A percentile compares a stretch with the other conserved stretches of the same genome.
These are phyloP conservation scores for Aspergillus pseudoglaucus DNA, from an alignment of 2,329 filamentous ascomycete genomes.

Conservation along the genomic window DNA sequence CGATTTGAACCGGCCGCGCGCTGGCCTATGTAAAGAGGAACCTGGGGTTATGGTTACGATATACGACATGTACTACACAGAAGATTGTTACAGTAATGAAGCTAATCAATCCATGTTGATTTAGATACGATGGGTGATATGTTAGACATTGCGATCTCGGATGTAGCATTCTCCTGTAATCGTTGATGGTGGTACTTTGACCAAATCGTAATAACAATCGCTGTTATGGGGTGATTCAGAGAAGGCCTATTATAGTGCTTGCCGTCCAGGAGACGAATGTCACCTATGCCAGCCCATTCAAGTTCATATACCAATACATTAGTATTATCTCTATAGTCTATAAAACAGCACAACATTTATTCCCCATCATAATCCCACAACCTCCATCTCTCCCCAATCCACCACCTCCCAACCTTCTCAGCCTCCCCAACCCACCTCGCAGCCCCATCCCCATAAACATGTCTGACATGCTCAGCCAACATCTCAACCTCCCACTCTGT, in stretches of 20 bases:
- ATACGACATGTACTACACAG: background rate
- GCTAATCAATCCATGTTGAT: background rate
- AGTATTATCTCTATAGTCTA: too few species aligned
- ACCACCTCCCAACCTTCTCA: conserved; percentile 33
- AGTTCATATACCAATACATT: too few species aligned
- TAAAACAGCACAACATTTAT: too few species aligned
- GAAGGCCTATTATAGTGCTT: background rate
- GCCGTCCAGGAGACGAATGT: too few species aligned
- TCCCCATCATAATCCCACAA: conserved; percentile 3
- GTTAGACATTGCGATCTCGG: background rate
- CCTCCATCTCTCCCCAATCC: conserved; percentile 27
- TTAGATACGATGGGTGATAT: background rate
- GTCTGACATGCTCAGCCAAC: conserved; percentile 20
- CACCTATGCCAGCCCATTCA: too few species aligned
- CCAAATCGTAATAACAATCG: background rate
- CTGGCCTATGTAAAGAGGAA: background rate
- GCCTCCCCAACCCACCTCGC: conserved; percentile 31
- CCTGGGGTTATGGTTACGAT: background rate
- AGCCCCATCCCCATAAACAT: conserved; percentile 26
- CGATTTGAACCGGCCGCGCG: background rate
- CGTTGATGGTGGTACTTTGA: background rate
- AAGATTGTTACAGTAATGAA: background rate
- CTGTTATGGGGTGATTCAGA: background rate
- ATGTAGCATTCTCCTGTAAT: background rate
- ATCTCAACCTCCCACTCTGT: conserved; percentile 26